Evolutionary conservation across 2,329 filamentous ascomycete species (phyloP).

Genomic region (Harringtonia aguacate): DNA sequence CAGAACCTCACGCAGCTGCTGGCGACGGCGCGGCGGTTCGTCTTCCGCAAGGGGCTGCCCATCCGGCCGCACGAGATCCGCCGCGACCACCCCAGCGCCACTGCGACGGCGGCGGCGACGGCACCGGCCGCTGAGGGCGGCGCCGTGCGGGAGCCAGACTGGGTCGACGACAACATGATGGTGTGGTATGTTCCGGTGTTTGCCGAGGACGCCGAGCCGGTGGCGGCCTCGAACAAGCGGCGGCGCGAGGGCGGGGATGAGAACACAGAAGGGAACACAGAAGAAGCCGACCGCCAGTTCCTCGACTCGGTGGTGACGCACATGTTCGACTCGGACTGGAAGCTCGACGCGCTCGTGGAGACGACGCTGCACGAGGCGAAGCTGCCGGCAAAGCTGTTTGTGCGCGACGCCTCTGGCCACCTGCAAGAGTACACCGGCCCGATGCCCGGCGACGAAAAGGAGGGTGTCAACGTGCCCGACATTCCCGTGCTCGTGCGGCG

Average conservation of each 20-base stretch:
- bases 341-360: constrained; percentile 57
- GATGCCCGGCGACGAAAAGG: constrained; percentile 34
- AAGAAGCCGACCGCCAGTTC: constrained; percentile 31
- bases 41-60: constrained; percentile 75
- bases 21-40: constrained; percentile 73
- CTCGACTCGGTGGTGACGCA: constrained; percentile 54
- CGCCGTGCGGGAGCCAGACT: constrained; percentile 50
- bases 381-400: constrained; percentile 59
- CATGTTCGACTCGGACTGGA: constrained; percentile 75
- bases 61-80: constrained; percentile 60
- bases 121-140: neutral
- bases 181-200: constrained; percentile 68
- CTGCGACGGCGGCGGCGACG: constrained; percentile 12
- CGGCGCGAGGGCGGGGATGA: constrained; percentile 9
- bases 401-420: constrained; percentile 52
- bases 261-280: constrained; percentile 8
- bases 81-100: no score
- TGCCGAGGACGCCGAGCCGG: constrained; percentile 13
- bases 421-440: constrained; percentile 64
- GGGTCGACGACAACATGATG: constrained; percentile 63
- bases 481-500: constrained; percentile 62
- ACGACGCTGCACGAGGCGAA: constrained; percentile 55
- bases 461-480: constrained; percentile 38
- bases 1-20: constrained; percentile 71
- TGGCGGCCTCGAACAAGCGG: constrained; percentile 20